Conservation (phyloP, 108 stramenopile species). For the Cyclotella kingstonii region DNA sequence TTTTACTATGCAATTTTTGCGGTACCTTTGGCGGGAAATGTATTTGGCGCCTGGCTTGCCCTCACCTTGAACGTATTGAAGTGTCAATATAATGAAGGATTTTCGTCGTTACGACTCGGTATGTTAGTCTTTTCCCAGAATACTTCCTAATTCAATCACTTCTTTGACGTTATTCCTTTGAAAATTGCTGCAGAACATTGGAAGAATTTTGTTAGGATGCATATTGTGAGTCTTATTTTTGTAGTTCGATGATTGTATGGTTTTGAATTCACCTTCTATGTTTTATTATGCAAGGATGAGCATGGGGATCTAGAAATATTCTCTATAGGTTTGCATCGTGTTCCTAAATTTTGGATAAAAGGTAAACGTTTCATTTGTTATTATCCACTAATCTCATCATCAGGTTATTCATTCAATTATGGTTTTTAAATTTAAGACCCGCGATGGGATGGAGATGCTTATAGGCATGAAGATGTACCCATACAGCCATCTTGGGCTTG, state of each 20-base stretch:
- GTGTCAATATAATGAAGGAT: conserved; percentile 54
- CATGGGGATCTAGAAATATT: conserved; percentile 60
- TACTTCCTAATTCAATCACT: not conserved
- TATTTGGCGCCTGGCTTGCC: conserved; percentile 55
- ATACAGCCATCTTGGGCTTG: conserved; percentile 45
- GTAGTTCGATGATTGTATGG: not conserved
- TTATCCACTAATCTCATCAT: not conserved
- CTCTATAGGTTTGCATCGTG: conserved; percentile 55
- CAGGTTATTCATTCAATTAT: not conserved
- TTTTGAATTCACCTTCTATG: not conserved
- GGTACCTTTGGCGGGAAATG: conserved; percentile 49
- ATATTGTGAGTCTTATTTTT: conserved; percentile 12
- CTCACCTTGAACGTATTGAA: conserved; percentile 49
- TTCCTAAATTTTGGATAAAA: conserved; percentile 51
- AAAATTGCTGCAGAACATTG: conserved; percentile 27
- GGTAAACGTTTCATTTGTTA: not conserved
- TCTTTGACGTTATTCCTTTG: not conserved
- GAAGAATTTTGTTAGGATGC: conserved; percentile 53
- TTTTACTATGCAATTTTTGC: conserved; percentile 53
- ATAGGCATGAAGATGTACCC: not conserved
- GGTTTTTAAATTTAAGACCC: conserved; percentile 47
- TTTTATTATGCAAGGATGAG: conserved; percentile 5
- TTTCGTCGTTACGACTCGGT: conserved; percentile 43
- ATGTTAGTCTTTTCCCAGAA: not conserved
- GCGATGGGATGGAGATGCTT: conserved; percentile 25